A percentile compares a stretch with the other conserved stretches of the same genome.
phyloP scores from a whole-genome alignment of 2,329 filamentous ascomycete species.

The Pseudodiploospora longispora region DNA sequence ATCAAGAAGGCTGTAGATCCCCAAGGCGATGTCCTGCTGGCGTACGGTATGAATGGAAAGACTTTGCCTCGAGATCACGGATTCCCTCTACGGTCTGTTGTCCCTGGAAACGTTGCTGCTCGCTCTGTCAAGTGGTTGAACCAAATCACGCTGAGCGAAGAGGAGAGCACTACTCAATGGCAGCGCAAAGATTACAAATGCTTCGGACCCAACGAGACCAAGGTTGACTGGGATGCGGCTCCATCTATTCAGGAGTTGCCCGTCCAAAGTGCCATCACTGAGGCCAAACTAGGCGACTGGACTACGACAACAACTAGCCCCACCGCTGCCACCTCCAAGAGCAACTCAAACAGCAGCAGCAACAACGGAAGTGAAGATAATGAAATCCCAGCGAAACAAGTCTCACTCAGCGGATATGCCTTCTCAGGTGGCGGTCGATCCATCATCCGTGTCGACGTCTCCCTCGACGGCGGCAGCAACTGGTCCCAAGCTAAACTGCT shows the following conservation, averaged over 20 bases:
- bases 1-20: constrained; percentile 50
- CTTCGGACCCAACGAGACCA: constrained; percentile 55
- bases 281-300: constrained; percentile 34
- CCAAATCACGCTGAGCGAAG: constrained; percentile 54
- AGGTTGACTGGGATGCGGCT: constrained; percentile 54
- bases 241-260: constrained; percentile 61
- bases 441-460: constrained; percentile 61
- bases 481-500: constrained; percentile 58
- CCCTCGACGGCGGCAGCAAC: constrained; percentile 52
- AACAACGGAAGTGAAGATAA: neutral
- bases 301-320: neutral
- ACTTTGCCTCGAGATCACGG: constrained; percentile 58
- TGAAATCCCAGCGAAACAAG: constrained; percentile 12
- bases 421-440: constrained; percentile 59
- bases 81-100: constrained; percentile 53
- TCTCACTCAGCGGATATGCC: constrained; percentile 53
- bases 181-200: constrained; percentile 61
- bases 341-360: neutral
- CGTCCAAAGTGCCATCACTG: constrained; percentile 58
- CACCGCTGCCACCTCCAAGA: neutral
- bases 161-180: constrained; percentile 59
- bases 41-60: constrained; percentile 59
- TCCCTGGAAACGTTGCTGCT: constrained; percentile 59
- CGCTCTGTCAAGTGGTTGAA: constrained; percentile 63
- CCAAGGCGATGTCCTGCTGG: constrained; percentile 55